Base-by-base conservation (phyloP, 345 rosid genomes). In the Populus euphratica region DNA sequence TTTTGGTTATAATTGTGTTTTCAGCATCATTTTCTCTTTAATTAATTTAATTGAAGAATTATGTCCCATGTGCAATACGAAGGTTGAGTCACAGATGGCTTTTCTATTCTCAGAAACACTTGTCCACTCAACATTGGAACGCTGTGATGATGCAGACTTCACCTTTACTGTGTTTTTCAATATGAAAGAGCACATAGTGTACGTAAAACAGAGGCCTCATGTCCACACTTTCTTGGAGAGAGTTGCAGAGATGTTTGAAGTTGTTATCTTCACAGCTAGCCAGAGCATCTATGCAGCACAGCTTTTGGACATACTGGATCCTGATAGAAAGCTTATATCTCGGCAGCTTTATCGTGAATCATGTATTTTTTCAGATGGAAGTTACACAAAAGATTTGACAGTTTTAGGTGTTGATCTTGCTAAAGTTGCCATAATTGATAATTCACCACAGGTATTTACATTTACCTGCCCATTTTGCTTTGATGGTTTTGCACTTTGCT, bases 351-450 rank as follows among this genome's bases (percentile, higher is more conserved):
- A 92, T 85, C 98, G 96, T 2, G 97, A 94, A 79, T 91, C 98
- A 5, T 94, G 97, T 89, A 88, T 90, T 81, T 88, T 90, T 83
- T 86, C 84, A 38, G 96, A 92, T 75, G 98, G 96, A 83, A 90
- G 89, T 79, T 92, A 94, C 89, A 94, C 94, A 25, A 94, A 94
- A 87, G 98, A 94, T 85, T 87, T 94, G 89, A 90, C 92, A 79
- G 88, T 94, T 78, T 86, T 94, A 85, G 98, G 96, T 81, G 88
- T 94, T 85, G 98, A 94, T 86, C 91, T 92, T 70, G 94, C 98
- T 76, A 92, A 94, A 85, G 91, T 94, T 86, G 97, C 96, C 66
- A 91, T 94, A 68, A 85, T 94, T 90, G 98, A 94, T 85, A 94
- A 94, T 86, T 92, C 92, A 67, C 98, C 98, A 31, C 97, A 94